These are phyloP conservation scores for Scheffersomyces segobiensis DNA, from an alignment of 1,139 yeast species.

Conservation along the genomic window DNA sequence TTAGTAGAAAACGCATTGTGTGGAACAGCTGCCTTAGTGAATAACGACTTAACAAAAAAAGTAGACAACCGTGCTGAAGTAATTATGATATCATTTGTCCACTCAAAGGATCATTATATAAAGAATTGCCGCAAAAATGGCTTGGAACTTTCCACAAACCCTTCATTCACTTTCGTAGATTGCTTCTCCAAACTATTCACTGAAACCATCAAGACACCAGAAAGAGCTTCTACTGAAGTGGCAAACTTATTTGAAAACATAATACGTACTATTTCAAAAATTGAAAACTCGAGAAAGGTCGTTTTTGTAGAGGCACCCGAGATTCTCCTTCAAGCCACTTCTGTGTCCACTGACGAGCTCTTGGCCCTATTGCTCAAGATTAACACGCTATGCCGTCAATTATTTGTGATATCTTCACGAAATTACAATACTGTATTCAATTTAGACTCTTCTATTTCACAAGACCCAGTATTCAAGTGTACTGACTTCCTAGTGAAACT, in stretches of 20 bases:
- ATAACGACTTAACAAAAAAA: slow-evolving; percentile 30
- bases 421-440: slow-evolving; percentile 44
- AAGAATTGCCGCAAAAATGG: slow-evolving; percentile 48
- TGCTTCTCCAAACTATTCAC: slow-evolving; percentile 44
- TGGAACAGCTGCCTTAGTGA: slow-evolving; percentile 42
- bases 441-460: slow-evolving; percentile 22
- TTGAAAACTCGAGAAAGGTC: slow-evolving; percentile 16
- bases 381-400: slow-evolving; percentile 33
- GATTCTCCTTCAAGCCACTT: slow-evolving; percentile 45
- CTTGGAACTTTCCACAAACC: slow-evolving; percentile 28
- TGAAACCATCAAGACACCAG: slow-evolving; percentile 24
- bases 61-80: slow-evolving; percentile 29
- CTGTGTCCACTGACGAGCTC: slow-evolving; percentile 31
- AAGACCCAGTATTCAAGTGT: slow-evolving; percentile 38
- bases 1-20: slow-evolving; percentile 44
- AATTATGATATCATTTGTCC: slow-evolving; percentile 43
- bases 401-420: slow-evolving; percentile 36
- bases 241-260: slow-evolving; percentile 24
- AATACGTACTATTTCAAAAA: slow-evolving; percentile 8
- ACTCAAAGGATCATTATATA: slow-evolving; percentile 35
- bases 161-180: slow-evolving; percentile 45
- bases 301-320: slow-evolving; percentile 53
- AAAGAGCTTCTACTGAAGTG: slow-evolving; percentile 14
- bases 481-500: slow-evolving; percentile 50
- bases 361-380: slow-evolving; percentile 36